Percentiles rank a stretch among this genome's conserved stretches.
phyloP scores from a whole-genome alignment of 2,329 filamentous ascomycete species.

The Cladobotryum mycophilum region DNA sequence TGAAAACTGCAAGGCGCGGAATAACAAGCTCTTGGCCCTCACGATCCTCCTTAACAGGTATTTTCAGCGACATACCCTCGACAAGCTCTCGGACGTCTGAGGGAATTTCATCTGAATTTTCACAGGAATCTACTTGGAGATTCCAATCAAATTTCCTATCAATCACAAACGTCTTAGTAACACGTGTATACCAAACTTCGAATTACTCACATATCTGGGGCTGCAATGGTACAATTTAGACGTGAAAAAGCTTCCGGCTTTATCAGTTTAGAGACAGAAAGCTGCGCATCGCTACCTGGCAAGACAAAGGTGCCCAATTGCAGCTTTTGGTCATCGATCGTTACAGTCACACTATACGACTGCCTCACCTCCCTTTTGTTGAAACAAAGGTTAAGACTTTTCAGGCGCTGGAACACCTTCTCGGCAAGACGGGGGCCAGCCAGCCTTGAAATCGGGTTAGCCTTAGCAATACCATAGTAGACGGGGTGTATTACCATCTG shows the following conservation, averaged over 20 bases:
- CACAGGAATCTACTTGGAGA: conserved; percentile 24
- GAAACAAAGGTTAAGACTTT: conserved; percentile 12
- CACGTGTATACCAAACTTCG: background rate
- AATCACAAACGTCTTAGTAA: background rate
- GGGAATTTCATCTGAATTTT: conserved; percentile 15
- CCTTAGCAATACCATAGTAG: background rate
- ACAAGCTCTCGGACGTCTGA: conserved; percentile 15
- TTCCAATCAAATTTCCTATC: conserved; percentile 30
- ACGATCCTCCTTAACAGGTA: background rate
- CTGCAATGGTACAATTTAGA: conserved; percentile 27
- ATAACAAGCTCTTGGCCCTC: background rate
- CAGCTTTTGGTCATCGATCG: conserved; percentile 16
- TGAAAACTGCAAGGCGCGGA: background rate
- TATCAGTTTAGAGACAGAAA: conserved; percentile 19
- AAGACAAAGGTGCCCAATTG: conserved; percentile 14
- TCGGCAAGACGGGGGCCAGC: conserved; percentile 2
- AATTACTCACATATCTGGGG: conserved; percentile 30
- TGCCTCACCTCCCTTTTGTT: conserved; percentile 10
- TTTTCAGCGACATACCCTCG: conserved; percentile 16
- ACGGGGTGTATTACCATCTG: conserved; percentile 18
- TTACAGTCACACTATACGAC: conserved; percentile 18
- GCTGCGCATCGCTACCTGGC: conserved; percentile 10
- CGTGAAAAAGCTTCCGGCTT: conserved; percentile 18
- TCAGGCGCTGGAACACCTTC: conserved; percentile 9
- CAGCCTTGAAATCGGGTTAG: conserved; percentile 10